Base-by-base conservation (phyloP, 495 filamentous ascomycete genomes). In the Letharia lupina region DNA sequence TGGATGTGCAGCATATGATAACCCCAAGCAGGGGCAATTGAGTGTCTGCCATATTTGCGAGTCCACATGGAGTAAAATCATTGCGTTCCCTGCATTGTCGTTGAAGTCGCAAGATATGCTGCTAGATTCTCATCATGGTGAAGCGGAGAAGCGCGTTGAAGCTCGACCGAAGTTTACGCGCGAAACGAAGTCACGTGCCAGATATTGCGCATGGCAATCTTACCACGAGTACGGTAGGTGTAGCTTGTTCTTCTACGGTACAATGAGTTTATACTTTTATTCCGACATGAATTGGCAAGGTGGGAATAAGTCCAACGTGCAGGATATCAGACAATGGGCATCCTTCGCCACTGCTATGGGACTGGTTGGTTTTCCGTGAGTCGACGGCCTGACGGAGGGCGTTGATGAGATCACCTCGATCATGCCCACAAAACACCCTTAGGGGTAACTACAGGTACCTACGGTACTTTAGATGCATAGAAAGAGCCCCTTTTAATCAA, bases 1-100 rank as follows among this genome's bases (percentile, higher is more conserved):
- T 87, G 40, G 88, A 90, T 33, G 94, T 98, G 75, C 92, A 96
- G 80, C 94, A 98, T 67, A 98, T 80, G 60, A 96, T 84, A 61
- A 91, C 85, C 62, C 91, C 91, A 64, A 78, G 77, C 68, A 98
- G 86, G 61, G 94, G 93, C 61, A 79, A 79, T 68, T 83, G 71
- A 20, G 65, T 80, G 75, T 82, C 80, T 82, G 68, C 74, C 78
- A 81, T 81, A 7, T 37, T 18, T 57, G 31, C 18, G 31, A n/a
- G 6, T 56, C 11, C 6, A 35, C 12, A 6, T 16, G 5, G 3
- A 56, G 3, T 35, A 2, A 15, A 9, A 18, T 16, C 8, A n/a
- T 18, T 56, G 2, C 9, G 31, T 18, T 4, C 13, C 8, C 52
- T 35, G 13, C 52, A 56, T 56, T 16, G 7, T 56, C 5, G 13